Evolutionary conservation across 208 protist species (phyloP).

Genomic region (Trypanosoma melophagium): DNA sequence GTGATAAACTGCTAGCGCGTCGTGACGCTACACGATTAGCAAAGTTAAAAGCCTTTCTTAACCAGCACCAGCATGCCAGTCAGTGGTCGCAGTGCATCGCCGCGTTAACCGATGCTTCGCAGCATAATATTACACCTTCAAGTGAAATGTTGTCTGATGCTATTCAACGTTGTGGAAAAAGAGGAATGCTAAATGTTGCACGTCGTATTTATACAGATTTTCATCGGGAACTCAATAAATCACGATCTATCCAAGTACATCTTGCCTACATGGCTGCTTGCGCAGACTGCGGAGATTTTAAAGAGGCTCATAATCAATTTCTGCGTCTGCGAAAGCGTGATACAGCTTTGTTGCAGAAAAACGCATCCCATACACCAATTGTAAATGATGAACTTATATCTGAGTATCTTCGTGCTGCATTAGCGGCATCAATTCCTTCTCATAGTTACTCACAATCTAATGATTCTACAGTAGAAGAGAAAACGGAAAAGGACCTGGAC

Average conservation of each 20-base stretch:
- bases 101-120: constrained; percentile 47
- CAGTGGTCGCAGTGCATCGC: constrained; percentile 58
- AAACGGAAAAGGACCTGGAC: background rate
- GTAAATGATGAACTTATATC: constrained; percentile 60
- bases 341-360: constrained; percentile 24
- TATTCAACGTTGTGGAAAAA: constrained; percentile 47
- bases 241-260: constrained; percentile 49
- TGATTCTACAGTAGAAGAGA: background rate
- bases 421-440: constrained; percentile 28
- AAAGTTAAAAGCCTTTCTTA: constrained; percentile 51
- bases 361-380: constrained; percentile 36
- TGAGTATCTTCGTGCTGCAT: constrained; percentile 61
- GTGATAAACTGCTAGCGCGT: constrained; percentile 36
- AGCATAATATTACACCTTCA: constrained; percentile 43
- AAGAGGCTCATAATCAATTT: constrained; percentile 48
- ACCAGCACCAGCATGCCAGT: constrained; percentile 46
- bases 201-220: constrained; percentile 49
- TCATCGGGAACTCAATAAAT: constrained; percentile 39
- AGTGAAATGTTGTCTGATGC: constrained; percentile 54
- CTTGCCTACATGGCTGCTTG: constrained; percentile 68
- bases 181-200: constrained; percentile 40
- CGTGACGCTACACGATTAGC: constrained; percentile 35
- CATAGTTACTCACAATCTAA: background rate
- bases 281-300: constrained; percentile 45
- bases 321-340: constrained; percentile 37